Conservation (phyloP, 176 grass and related monocot species). For the Lolium perenne region DNA sequence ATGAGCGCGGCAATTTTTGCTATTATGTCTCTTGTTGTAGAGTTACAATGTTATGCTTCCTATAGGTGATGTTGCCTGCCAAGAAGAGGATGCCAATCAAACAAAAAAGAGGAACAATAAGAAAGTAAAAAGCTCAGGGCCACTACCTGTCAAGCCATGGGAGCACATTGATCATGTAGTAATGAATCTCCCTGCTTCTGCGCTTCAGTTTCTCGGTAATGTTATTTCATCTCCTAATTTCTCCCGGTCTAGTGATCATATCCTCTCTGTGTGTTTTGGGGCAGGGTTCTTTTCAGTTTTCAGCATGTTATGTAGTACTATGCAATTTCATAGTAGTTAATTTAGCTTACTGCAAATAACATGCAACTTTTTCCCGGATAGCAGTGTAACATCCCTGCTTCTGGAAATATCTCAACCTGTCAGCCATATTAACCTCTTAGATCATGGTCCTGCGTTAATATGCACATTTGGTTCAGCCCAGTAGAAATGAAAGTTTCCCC, state of each 20-base stretch:
- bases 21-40: constrained; percentile 25
- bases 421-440: neutral
- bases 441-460: constrained; percentile 12
- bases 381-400: constrained; percentile 1
- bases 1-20: constrained; percentile 1
- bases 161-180: constrained; percentile 88
- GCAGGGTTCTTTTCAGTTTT: neutral
- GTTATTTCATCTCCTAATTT: constrained; percentile 11
- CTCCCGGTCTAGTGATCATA: neutral
- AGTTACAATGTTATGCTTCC: constrained; percentile 2
- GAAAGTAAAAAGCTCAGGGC: constrained; percentile 61
- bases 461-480: neutral
- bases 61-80: constrained; percentile 48
- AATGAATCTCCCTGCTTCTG: constrained; percentile 98
- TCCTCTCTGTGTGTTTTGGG: neutral
- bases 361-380: neutral
- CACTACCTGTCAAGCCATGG: constrained; percentile 59
- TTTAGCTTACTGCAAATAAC: constrained; percentile 1
- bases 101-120: constrained; percentile 70
- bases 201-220: constrained; percentile 87
- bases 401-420: neutral
- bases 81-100: constrained; percentile 52
- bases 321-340: no score
- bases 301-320: neutral
- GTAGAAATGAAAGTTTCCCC: neutral